Base-by-base conservation (phyloP, 202 grass and related monocot genomes). In the Panicum hallii region DNA sequence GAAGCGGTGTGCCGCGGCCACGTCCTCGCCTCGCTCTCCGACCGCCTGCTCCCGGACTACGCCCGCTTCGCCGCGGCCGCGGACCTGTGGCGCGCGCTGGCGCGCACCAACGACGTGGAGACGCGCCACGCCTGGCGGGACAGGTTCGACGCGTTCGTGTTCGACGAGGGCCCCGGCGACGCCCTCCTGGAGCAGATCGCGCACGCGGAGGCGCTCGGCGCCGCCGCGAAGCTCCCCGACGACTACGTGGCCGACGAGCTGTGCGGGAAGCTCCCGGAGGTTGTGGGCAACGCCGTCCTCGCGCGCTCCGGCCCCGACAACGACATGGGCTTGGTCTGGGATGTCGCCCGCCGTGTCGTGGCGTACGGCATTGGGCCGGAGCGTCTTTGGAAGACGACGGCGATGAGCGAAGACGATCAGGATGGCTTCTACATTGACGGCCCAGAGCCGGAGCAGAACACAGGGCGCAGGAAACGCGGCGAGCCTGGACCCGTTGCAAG, bases 1-100 rank as follows among this genome's bases (percentile, higher is more conserved):
- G 85, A 91, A 71, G 69, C 70, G 3, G 32, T 91, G 38, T 91
- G 85, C 81, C 85, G 89, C 7, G 89, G 89, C 62, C 89, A 91
- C 85, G 71, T 88, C 85, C 84, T 91, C 45, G 30, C 76, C 45
- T 11, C 67, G 66, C 85, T 91, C 89, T 79, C 85, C 16, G 85
- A 91, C 72, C 81, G 69, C 47, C 47, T 88, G 11, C 70, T 90
- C 28, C 64, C 66, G 14, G 64, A 82, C 64, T 76, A 90, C 88
- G 26, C 11, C 15, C 88, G 63, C 60, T n/a, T 30, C 74, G n/a
- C 60, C 79, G 86, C 88, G 0, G 83, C 73, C 3, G 11, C 2
- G 14, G 58, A 14, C 4, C 40, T 63, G 45, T 91, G 89, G 86
- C 20, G 10, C 69, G 57, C 69, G n/a, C n/a, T n/a, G n/a, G n/a